Evolutionary conservation across 306 rosid genomes (phyloP).

Genomic region (Lathyrus oleraceus): DNA sequence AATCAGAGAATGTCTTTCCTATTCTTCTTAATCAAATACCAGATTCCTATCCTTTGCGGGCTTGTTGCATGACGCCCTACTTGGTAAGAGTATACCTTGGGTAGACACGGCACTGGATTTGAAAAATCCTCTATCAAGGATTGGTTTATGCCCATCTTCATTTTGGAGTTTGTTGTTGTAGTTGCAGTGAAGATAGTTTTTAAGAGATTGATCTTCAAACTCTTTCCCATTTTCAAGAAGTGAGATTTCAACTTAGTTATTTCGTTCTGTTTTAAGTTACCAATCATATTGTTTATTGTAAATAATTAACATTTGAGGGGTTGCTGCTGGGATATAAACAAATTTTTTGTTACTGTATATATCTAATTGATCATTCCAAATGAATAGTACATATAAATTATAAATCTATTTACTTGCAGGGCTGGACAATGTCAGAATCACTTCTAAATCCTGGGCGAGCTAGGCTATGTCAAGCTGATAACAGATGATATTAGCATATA

Average conservation of each 20-base stretch:
- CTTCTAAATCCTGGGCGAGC: slow-evolving; percentile 96
- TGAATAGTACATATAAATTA: neutral
- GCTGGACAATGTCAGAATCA: slow-evolving; percentile 95
- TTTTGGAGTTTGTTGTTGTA: slow-evolving; percentile 1
- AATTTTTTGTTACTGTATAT: slow-evolving; percentile 18
- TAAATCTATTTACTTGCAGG: slow-evolving; percentile 50
- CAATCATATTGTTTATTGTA: neutral
- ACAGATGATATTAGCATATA: slow-evolving; percentile 31
- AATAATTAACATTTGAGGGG: slow-evolving; percentile 18
- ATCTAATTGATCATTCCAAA: neutral
- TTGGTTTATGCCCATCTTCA: slow-evolving; percentile 10
- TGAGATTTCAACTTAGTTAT: neutral
- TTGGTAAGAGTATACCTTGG: no score
- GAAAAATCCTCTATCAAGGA: neutral
- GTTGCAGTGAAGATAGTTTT: neutral
- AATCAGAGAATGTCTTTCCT: neutral
- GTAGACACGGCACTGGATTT: no score
- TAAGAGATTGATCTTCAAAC: neutral
- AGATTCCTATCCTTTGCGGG: neutral
- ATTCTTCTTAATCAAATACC: neutral
- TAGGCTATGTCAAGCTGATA: slow-evolving; percentile 55
- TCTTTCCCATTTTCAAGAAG: no score
- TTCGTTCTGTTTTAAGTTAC: slow-evolving; percentile 6
- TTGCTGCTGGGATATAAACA: neutral
- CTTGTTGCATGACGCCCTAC: no score